These are phyloP conservation scores for Barbarea vulgaris DNA, from an alignment of 345 rosid species.

Conservation along the genomic window DNA sequence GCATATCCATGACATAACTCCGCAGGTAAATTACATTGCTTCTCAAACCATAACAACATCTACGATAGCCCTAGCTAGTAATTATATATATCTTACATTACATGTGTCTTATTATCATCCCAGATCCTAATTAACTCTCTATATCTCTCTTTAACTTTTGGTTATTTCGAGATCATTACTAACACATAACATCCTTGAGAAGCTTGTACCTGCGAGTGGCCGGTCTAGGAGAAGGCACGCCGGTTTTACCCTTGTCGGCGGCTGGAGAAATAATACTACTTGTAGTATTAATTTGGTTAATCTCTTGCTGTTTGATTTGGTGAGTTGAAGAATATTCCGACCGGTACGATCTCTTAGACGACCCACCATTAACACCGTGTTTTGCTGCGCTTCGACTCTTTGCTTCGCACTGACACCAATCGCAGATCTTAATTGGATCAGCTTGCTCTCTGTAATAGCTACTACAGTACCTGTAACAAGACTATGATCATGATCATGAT, in stretches of 20 bases:
- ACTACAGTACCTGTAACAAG: slow-evolving; percentile 75
- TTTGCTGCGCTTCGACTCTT: slow-evolving; percentile 43
- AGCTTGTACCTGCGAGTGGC: slow-evolving; percentile 99
- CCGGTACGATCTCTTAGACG: slow-evolving; percentile 48
- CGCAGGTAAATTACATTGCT: slow-evolving; percentile 28
- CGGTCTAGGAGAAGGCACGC: slow-evolving; percentile 73
- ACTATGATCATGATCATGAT: slow-evolving; percentile 23
- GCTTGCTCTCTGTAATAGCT: slow-evolving; percentile 70
- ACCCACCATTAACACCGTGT: slow-evolving; percentile 39
- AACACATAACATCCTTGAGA: slow-evolving; percentile 99
- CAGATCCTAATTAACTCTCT: slow-evolving; percentile 4
- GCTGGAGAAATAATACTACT: slow-evolving; percentile 31
- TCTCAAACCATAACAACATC: slow-evolving; percentile 30
- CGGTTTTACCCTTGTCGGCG: slow-evolving; percentile 59
- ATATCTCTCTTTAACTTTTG: not conserved
- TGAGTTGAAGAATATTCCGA: slow-evolving; percentile 65
- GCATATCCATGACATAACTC: slow-evolving; percentile 26
- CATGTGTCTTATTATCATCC: slow-evolving; percentile 31
- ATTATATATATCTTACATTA: slow-evolving; percentile 35
- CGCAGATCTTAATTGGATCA: slow-evolving; percentile 69
- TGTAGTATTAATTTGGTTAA: slow-evolving; percentile 6
- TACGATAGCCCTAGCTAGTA: slow-evolving; percentile 26
- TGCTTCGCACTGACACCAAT: slow-evolving; percentile 89
- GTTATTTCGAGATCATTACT: slow-evolving; percentile 16
- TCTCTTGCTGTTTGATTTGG: slow-evolving; percentile 61